Evolutionary conservation across 2,329 filamentous ascomycete species (phyloP), one percentile per base, ranked within the genome.

Genomic region (Apiospora sp.): DNA sequence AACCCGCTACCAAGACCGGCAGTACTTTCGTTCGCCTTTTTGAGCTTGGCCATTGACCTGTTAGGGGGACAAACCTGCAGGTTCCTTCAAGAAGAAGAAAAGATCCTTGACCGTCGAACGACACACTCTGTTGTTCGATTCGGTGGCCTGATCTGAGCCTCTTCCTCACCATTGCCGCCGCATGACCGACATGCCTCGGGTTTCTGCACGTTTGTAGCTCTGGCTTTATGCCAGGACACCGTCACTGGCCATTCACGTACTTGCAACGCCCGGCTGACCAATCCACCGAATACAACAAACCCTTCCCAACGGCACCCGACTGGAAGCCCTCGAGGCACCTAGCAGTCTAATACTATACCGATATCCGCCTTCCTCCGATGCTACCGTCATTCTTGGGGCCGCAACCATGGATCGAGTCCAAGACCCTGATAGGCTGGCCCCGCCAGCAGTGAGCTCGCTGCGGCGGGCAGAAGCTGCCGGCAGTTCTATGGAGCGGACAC

Each of bases 401-500:
- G 78, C 75, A 74, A 81, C 79, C 79, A 88, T 89, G 87, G 87
- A 87, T 75, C 80, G 79, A 75, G 79, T 48, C 67, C 68, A 70
- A 54, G 48, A 82, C 78, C 80, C 81, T 58, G 80, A 78, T 75
- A 82, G 80, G 81, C 82, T 90, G 80, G 87, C 87, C 68, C 87
- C 88, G 74, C 88, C 87, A 74, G 87, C 85, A 74, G 85, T 90
- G 75, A 82, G 84, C 77, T 85, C 86, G 74, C 84, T 91, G 72
- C 84, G 88, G 75, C 84, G 88, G 75, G 84, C 83, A 69, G 84
- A 87, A 76, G 83, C 85, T 74, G 83, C 84, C 71, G 83, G 82
- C 73, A 77, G 76, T 61, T 80, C 82, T 69, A 92, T 92, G 90
- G 87, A 90, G 81, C 85, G 91, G 72, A 88, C 94, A 16, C 86